A percentile compares a stretch with the other conserved stretches of the same genome.
Evolutionary conservation across 306 rosid genomes (phyloP).

Genomic region (Macrotyloma uniflorum): DNA sequence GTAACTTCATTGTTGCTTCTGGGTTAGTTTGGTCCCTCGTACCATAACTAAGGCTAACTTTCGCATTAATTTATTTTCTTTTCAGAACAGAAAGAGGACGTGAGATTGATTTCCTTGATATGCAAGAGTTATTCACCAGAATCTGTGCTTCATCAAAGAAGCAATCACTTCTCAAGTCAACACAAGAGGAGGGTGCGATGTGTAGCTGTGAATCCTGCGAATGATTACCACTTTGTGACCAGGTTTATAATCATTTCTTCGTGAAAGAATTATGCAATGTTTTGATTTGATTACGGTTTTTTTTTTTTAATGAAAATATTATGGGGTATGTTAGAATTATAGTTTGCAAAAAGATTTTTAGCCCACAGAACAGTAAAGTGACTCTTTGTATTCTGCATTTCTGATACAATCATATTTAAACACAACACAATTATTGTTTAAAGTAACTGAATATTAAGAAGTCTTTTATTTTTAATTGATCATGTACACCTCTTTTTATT

Average conservation of each 20-base stretch:
- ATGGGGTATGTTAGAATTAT: neutral
- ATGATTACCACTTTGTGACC: conserved; percentile 77
- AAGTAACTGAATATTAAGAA: too few relatives aligned
- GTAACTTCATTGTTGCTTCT: conserved; percentile 29
- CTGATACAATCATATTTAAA: neutral
- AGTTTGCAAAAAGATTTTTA: neutral
- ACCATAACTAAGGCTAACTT: neutral
- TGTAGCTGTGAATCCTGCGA: conserved; percentile 67
- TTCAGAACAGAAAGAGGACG: conserved; percentile 64
- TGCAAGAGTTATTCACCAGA: conserved; percentile 51
- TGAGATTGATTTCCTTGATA: conserved; percentile 55
- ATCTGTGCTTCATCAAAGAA: conserved; percentile 39
- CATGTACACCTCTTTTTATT: neutral
- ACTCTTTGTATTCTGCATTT: too few relatives aligned
- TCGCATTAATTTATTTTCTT: conserved; percentile 9
- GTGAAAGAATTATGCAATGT: neutral
- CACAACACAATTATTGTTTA: neutral
- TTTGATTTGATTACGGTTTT: neutral
- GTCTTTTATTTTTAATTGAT: neutral
- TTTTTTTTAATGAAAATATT: too few relatives aligned
- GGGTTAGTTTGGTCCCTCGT: neutral
- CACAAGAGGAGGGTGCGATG: conserved; percentile 71
- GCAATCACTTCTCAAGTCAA: conserved; percentile 58
- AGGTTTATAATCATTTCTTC: conserved; percentile 50
- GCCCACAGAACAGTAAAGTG: neutral